phyloP scores from a whole-genome alignment of 1,284 basidiomycete genomes.

The Xerocomus nothofagi region DNA sequence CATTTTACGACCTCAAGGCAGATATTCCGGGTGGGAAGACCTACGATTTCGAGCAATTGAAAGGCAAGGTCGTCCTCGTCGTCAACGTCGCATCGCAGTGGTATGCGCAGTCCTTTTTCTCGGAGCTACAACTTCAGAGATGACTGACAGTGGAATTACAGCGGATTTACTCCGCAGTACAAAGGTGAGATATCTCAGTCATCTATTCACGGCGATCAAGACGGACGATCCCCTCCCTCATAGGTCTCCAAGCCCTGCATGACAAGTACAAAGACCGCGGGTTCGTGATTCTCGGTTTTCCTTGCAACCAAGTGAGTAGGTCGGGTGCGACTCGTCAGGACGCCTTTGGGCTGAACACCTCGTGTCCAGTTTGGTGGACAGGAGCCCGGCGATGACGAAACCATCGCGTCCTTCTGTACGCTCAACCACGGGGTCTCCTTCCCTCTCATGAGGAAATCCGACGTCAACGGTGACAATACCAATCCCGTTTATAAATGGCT shows the following conservation, averaged over 20 bases:
- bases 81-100: constrained; percentile 76
- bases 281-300: constrained; percentile 84
- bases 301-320: constrained; percentile 81
- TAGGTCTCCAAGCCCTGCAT: constrained; percentile 78
- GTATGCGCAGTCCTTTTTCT: constrained; percentile 39
- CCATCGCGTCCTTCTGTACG: constrained; percentile 67
- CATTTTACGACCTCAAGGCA: constrained; percentile 66
- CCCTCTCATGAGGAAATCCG: constrained; percentile 86
- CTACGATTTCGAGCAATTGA: constrained; percentile 65
- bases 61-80: constrained; percentile 73
- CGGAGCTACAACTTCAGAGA: background rate
- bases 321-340: background rate
- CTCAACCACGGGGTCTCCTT: constrained; percentile 83
- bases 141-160: constrained; percentile 29
- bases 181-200: constrained; percentile 45
- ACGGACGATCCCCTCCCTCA: background rate
- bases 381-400: constrained; percentile 72
- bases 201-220: background rate
- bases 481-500: constrained; percentile 87
- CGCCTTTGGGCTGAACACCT: background rate
- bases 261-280: constrained; percentile 81
- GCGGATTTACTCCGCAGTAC: constrained; percentile 90
- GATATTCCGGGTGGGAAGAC: constrained; percentile 52
- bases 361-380: constrained; percentile 65
- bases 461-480: constrained; percentile 82